Base-by-base conservation (phyloP, 2,329 filamentous ascomycete species). In the Aspergillus spinulosporus region DNA sequence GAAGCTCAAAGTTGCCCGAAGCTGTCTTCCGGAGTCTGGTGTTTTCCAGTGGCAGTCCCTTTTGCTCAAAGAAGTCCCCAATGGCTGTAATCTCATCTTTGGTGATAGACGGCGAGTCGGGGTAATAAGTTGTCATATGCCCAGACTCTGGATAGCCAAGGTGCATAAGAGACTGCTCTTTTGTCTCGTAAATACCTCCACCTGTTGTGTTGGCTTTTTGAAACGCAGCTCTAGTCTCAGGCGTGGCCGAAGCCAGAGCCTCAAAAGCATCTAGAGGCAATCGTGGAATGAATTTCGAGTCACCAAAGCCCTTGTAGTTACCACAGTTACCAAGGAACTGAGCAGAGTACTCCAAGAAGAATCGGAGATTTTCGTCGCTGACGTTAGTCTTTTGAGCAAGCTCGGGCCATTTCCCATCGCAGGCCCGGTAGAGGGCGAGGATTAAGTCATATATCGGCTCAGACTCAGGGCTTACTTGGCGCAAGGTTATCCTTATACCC, bases 291-390 rank as follows among this genome's bases (percentile, higher is more conserved):
- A 94, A 92, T 71, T 94, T 94, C 66, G 87, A 84, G 73, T 94
- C 89, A 43, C 90, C 90, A 66, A 92, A 93, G 64, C 88, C 88
- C 77, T 93, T 93, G 77, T 93, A 94, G 74, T 94, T 94, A 61
- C 90, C 89, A 59, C 81, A 82, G 69, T 93, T 94, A 44, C 88
- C 88, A 2, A 94, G 78, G 72, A 94, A 92, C 73, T 90, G 88
- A 31, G 84, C 85, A 5, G 88, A 82, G 72, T 93, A 94, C 71
- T 92, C 84, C 37, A 93, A 78, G 76, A 92, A 92, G 59, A 82
- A 78, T 12, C 82, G 80, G 45, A 91, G 70, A 53, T 90, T 82
- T 52, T 85, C 79, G 49, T 85, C 79, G 45, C 83, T 82, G 48
- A 92, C 80, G 32, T 82, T 80, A 14, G 86, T 84, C 72, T 88